Percentiles rank a stretch among this genome's conserved stretches.
Conservation (phyloP, 2,329 filamentous ascomycete species). For the Sclerotinia minor region DNA sequence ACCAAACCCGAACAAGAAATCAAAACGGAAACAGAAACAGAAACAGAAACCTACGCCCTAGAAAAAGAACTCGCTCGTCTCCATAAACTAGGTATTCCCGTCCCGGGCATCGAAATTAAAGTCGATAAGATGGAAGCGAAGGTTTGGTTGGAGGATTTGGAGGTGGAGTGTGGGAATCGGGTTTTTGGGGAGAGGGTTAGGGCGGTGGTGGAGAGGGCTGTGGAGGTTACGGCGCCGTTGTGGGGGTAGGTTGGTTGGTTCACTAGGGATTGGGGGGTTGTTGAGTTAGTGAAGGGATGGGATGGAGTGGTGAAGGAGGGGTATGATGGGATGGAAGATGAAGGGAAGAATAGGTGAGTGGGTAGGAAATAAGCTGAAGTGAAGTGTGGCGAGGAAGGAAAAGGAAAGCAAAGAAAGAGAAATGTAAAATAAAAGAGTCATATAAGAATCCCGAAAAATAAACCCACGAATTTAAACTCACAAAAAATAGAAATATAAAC, state of each 20-base stretch:
- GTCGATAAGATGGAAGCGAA: slow-evolving; percentile 85
- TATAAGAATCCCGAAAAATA: too few relatives aligned
- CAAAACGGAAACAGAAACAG: background rate
- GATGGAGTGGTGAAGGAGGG: background rate
- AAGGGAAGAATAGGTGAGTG: too few relatives aligned
- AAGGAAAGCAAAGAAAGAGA: too few relatives aligned
- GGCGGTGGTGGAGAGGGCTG: slow-evolving; percentile 84
- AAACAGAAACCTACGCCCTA: slow-evolving; percentile 38
- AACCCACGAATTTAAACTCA: too few relatives aligned
- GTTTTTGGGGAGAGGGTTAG: slow-evolving; percentile 81
- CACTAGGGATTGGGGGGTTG: too few relatives aligned
- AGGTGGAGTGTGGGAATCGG: slow-evolving; percentile 81
- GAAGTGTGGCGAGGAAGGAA: too few relatives aligned
- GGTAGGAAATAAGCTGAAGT: too few relatives aligned
- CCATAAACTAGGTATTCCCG: slow-evolving; percentile 81
- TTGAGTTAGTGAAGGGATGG: background rate
- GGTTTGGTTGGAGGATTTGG: slow-evolving; percentile 88
- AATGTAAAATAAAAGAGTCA: too few relatives aligned
- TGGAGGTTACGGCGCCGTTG: slow-evolving; percentile 81
- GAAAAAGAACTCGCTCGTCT: slow-evolving; percentile 72
- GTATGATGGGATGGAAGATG: too few relatives aligned
- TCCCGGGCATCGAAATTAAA: slow-evolving; percentile 82
- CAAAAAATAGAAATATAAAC: too few relatives aligned
- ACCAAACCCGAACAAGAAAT: slow-evolving; percentile 29
- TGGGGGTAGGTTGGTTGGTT: slow-evolving; percentile 40